Evolutionary conservation across 768 basidiomycete species (phyloP), one percentile per base, ranked within the genome.

Genomic region (Hygrophorus pudorinus): DNA sequence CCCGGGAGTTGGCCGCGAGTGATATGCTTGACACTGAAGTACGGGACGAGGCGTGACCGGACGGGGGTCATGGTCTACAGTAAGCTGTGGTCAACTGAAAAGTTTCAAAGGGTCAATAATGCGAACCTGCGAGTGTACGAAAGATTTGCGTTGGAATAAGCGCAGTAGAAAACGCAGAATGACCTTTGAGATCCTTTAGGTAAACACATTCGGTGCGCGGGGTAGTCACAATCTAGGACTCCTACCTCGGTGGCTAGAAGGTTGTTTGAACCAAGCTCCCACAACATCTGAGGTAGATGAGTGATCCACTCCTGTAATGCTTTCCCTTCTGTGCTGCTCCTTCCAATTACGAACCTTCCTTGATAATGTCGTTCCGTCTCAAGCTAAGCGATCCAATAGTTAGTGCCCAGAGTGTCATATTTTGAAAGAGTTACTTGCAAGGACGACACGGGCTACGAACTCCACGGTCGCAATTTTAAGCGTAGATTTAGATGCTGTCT

Each of bases 11-110:
- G 65, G 7, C 91, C 92, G 38, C 80, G 83, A 21, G 65, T 65
- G n/a, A 86, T 70, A 58, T 96, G 91, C 8, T 62, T 65, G 36
- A 93, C 71, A 54, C 68, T 70, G 64, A 96, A 97, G 64, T 79
- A 96, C 14, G 91, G 90, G 8, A 72, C 63, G 5, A 94, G 66
- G 17, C 82, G 78, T 13, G 76, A 69, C 47, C 70, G 67, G 38
- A 90, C 60, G 36, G 66, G 55, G 31, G 62, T 38, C 50, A 77
- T 58, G n/a, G 66, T 59, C 80, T 81, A 45, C 33, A 36, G n/a
- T 11, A 14, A 33, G 14, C 28, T 27, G 20, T 27, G 16, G 16
- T 31, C 20, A 45, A 13, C 12, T 13, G 13, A 33, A 29, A 32
- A 6, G 14, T 16, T 38, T 11, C 11, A 36, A 20, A 28, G 13